Base-by-base conservation (phyloP, 2,329 filamentous ascomycete species). In the Aureobasidium sp. region DNA sequence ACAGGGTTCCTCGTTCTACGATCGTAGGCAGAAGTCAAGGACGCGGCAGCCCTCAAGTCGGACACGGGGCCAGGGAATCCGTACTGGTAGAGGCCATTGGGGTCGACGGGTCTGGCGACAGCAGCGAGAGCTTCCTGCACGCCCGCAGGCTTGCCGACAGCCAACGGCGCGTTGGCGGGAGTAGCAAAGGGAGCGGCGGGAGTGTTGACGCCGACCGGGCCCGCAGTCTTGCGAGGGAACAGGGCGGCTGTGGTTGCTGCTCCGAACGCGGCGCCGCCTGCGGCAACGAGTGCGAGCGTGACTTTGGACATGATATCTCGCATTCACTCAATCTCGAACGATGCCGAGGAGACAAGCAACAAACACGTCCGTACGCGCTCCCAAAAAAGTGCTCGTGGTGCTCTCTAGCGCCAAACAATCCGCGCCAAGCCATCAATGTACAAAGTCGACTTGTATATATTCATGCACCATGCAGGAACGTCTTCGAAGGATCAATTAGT, bases 51-150 rank as follows among this genome's bases (percentile, higher is more conserved):
- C 60, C 91, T 86, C 45, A 95, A 80, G 75, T 99, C 94, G 68
- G 87, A 81, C 40, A 96, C 78, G 33, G 94, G 94, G 61, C 94
- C 94, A 0, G 94, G 93, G 75, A 97, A 96, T 69, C 94, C 78
- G 68, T 81, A 81, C 69, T 80, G 77, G 67, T 80, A 80, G 67
- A 81, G 69, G 50, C 78, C 78, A 40, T 74, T 74, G 21, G 78
- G 78, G 63, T 80, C 77, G 62, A 81, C 78, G 25, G 74, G 73
- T 7, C 66, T 47, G 8, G 51, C 53, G 23, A 68, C 61, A 15
- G 67, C 50, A 38, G 63, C 60, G 19, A 67, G 67, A 10, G 65
- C 61, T 53, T 60, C 61, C 21, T 64, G 65, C 35, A 65, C 65
- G n/a, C 37, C 37, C 1, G 50, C 50, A 54, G 64, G 63, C 17